These are phyloP conservation scores for Pouteria glomerata DNA, from an alignment of 148 eudicot species.

Conservation along the genomic window DNA sequence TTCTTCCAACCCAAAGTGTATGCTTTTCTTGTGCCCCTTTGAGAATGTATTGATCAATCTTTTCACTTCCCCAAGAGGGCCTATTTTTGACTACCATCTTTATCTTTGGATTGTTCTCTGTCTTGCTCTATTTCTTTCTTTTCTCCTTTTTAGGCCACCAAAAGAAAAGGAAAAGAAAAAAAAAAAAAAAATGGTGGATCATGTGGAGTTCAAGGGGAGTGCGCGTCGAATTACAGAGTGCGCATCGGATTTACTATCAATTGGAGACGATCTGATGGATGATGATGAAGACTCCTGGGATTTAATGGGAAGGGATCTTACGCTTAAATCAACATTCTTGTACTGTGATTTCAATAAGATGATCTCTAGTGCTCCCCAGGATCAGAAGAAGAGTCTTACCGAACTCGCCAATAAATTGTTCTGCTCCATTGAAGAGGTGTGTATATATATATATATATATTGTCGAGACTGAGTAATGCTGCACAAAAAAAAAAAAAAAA, in stretches of 20 bases:
- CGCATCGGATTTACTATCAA: conserved; percentile 9
- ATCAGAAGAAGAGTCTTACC: conserved; percentile 14
- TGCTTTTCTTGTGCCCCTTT: not conserved
- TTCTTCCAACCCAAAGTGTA: not conserved
- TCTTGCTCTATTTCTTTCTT: not conserved
- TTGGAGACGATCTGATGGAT: conserved; percentile 5
- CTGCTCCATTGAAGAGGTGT: conserved; percentile 22
- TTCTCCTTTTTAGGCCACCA: no score
- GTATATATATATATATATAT: no score
- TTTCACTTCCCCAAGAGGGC: not conserved
- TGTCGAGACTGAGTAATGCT: no score
- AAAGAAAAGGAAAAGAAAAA: no score
- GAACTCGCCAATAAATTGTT: conserved; percentile 13
- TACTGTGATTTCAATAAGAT: conserved; percentile 11
- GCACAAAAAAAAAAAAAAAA: no score
- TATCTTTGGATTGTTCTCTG: not conserved
- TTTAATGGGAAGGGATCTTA: conserved; percentile 12
- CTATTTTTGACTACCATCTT: not conserved
- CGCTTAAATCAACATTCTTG: conserved; percentile 12
- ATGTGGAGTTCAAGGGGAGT: conserved; percentile 15
- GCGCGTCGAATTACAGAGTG: conserved; percentile 6
- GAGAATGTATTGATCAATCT: not conserved
- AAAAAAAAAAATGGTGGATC: conserved; percentile 3
- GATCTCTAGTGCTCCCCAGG: conserved; percentile 11
- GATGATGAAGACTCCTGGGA: conserved; percentile 15